Percentiles rank a stretch among this genome's conserved stretches.
phyloP scores from a whole-genome alignment of 23 red algal species.

The Agarophyton chilense region DNA sequence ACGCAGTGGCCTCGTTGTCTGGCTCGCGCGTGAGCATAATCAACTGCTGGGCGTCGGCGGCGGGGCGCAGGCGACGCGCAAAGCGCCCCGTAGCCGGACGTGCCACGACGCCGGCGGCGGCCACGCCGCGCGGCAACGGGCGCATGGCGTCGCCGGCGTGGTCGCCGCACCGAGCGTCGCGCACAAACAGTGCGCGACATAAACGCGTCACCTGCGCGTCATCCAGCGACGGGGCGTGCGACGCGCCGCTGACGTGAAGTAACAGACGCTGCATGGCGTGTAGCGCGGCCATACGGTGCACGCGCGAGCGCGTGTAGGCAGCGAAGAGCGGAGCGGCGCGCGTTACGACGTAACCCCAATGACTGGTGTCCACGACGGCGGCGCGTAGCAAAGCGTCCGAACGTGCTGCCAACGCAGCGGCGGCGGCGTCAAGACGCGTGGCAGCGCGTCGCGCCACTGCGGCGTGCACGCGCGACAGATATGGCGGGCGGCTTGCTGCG shows the following conservation, averaged over 20 bases:
- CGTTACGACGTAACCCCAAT: constrained; percentile 59
- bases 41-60: neutral
- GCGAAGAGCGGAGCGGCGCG: neutral
- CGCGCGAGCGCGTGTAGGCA: constrained; percentile 14
- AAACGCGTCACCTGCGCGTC: constrained; percentile 19
- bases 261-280: constrained; percentile 42
- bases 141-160: constrained; percentile 1
- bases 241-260: constrained; percentile 40
- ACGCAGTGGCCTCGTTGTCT: constrained; percentile 19
- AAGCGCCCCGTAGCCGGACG: constrained; percentile 63
- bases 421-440: too few relatives aligned
- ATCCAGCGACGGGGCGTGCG: neutral
- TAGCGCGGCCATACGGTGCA: neutral
- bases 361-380: constrained; percentile 28
- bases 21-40: constrained; percentile 61
- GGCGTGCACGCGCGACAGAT: neutral
- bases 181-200: neutral
- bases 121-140: constrained; percentile 39
- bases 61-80: constrained; percentile 25
- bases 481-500: neutral
- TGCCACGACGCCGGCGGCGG: constrained; percentile 44
- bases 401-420: neutral
- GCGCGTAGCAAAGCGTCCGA: constrained; percentile 32
- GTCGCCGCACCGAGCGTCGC: too few relatives aligned
- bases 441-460: neutral